Base-by-base conservation (phyloP, 495 filamentous ascomycete genomes). In the Mycothermus thermophilus region DNA sequence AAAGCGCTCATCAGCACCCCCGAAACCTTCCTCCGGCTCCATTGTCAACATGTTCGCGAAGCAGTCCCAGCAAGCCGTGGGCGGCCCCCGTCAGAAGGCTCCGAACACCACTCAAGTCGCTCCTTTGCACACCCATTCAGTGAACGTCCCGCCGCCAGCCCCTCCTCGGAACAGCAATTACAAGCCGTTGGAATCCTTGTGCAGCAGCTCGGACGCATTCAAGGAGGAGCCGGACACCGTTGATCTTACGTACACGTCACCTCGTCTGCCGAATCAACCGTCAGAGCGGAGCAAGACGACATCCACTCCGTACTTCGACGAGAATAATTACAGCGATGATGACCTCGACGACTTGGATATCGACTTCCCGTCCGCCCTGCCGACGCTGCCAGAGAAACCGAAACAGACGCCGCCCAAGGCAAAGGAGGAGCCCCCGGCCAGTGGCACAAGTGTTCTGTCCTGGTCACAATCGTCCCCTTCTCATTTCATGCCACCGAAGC, bases 281-380 rank as follows among this genome's bases (percentile, higher is more conserved):
- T 32, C 34, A 10, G 14, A 13, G 7, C 17, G 34, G 12, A 30
- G 3, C 28, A 33, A 22, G 12, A 27, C 38, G 15, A 16, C 39
- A 16, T 19, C 30, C 48, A 22, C 53, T 18, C 62, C 76, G 10
- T 64, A 64, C 37, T 68, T 74, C 42, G 63, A 64, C 34, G 73
- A 77, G 32, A 66, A 74, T 34, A 80, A 83, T 40, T 80, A 83
- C 47, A 76, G 77, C 43, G 73, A 79, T 39, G 77, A 83, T 39
- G 57, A 66, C 2, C 71, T 78, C 20, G 54, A 81, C 7, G 72
- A 82, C 29, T 48, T 80, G 11, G 74, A 81, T 37, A 69, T 71
- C 35, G 50, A 62, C 11, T 64, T 66, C 25, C 66, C 69, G 0
- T 48, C 55, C 7, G 54, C 68, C 12, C 46, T 67, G 8, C 55